Evolutionary conservation across 2,329 filamentous ascomycete genomes (phyloP), one percentile per base, ranked within the genome.

Genomic region (Drechmeria coniospora): DNA sequence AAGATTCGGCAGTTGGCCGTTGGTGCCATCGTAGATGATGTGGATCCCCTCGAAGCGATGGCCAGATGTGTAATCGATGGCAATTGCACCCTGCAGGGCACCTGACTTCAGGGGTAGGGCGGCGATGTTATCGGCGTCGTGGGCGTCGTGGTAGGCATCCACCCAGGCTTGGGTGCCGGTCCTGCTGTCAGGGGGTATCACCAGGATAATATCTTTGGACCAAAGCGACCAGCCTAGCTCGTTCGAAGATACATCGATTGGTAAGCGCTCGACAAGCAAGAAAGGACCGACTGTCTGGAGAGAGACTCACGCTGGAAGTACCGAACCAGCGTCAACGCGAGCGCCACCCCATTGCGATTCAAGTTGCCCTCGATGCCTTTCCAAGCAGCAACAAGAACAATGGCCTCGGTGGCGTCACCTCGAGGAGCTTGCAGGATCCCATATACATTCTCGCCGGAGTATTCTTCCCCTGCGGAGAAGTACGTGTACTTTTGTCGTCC

Each of bases 191-290:
- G 81, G 77, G 0, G 90, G 76, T 25, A 98, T 68, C 5, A 98
- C 57, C 41, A 98, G 74, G 32, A 98, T 87, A 40, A 98, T 93
- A 50, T 98, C 90, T 54, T 98, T 98, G 33, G 86, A 94, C 90
- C 90, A 98, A 16, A 98, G 65, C 29, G 84, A 94, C 90, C 90
- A 98, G 41, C 79, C 71, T 75, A 51, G 40, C 33, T 21, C 9
- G 9, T 6, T 5, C 6, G 5, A 11, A 21, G 5, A 11, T n/a
- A n/a, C 20, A n/a, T 11, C 20, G 10, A n/a, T 9, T 11, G 20
- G 20, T 6, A 21, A 21, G 20, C 20, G 20, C n/a, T n/a, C n/a
- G n/a, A n/a, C n/a, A n/a, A n/a, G n/a, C n/a, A n/a, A n/a, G n/a
- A n/a, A n/a, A n/a, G n/a, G n/a, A 23, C 15, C n/a, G 22, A 13